A percentile compares a stretch with the other conserved stretches of the same genome.
These are phyloP conservation scores for Hordeum marinum DNA, from an alignment of 176 grass and related monocot genomes.

Conservation along the genomic window DNA sequence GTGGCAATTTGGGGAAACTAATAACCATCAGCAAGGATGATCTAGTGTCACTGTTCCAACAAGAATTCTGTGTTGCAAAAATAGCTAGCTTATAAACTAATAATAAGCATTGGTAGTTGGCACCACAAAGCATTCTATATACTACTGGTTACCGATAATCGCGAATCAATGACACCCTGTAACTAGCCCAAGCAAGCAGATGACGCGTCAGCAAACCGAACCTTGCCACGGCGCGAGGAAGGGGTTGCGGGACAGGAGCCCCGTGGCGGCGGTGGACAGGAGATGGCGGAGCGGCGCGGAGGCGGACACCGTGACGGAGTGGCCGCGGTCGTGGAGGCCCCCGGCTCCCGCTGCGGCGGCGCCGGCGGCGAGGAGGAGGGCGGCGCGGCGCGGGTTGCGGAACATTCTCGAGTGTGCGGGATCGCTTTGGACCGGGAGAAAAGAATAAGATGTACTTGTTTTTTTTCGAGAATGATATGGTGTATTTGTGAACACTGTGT, in stretches of 20 bases:
- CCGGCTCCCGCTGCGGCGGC: background rate
- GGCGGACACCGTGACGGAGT: background rate
- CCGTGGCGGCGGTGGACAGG: conserved; percentile 8
- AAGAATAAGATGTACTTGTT: no score
- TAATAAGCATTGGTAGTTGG: background rate
- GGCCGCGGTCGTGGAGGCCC: background rate
- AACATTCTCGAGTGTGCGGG: conserved; percentile 21
- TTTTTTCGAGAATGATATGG: no score
- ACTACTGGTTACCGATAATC: background rate
- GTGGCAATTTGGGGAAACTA: background rate
- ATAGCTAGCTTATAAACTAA: background rate
- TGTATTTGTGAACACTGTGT: no score
- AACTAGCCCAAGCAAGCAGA: background rate
- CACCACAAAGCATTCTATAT: background rate
- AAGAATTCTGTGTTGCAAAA: background rate
- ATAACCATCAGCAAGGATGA: background rate
- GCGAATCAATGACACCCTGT: background rate
- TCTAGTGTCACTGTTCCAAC: background rate
- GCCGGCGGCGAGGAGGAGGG: conserved; percentile 17
- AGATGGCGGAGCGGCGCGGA: background rate
- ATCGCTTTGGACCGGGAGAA: background rate
- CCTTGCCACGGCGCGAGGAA: conserved; percentile 15
- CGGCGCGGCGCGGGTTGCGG: conserved; percentile 16
- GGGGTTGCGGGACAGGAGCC: background rate
- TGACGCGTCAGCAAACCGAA: background rate